phyloP scores from a whole-genome alignment of 495 filamentous ascomycete genomes.

The Talaromyces wortmannii region DNA sequence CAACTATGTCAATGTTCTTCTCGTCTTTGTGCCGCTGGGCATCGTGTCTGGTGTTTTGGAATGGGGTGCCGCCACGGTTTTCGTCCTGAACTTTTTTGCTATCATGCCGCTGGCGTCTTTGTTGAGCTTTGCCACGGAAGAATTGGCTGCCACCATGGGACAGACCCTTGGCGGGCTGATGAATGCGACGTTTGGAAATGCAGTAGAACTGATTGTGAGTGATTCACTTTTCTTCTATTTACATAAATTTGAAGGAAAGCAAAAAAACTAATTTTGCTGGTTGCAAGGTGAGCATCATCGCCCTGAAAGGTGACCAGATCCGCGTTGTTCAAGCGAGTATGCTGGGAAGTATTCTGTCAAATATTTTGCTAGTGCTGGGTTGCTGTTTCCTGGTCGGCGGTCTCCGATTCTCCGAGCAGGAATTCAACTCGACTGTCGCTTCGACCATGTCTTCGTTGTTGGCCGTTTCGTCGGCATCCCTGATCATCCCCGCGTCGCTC shows the following conservation, averaged over 20 bases:
- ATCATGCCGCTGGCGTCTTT: slow-evolving; percentile 91
- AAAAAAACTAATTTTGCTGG: not conserved
- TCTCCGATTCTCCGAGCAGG: slow-evolving; percentile 57
- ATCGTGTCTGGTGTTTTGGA: slow-evolving; percentile 67
- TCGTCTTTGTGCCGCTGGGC: slow-evolving; percentile 86
- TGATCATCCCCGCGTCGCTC: slow-evolving; percentile 86
- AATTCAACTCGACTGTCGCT: slow-evolving; percentile 80
- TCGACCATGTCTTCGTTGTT: slow-evolving; percentile 95
- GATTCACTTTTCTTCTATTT: not conserved
- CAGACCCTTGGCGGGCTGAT: slow-evolving; percentile 87
- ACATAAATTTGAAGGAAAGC: no score
- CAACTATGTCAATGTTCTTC: slow-evolving; percentile 78
- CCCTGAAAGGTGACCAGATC: slow-evolving; percentile 77
- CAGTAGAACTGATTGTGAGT: slow-evolving; percentile 93
- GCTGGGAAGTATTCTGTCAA: slow-evolving; percentile 94
- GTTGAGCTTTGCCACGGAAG: slow-evolving; percentile 92
- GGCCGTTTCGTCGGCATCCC: slow-evolving; percentile 81
- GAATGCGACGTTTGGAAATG: slow-evolving; percentile 97
- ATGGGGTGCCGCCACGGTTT: slow-evolving; percentile 72
- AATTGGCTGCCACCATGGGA: slow-evolving; percentile 75
- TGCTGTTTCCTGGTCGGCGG: slow-evolving; percentile 96
- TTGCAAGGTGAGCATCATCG: slow-evolving; percentile 83
- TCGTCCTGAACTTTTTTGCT: slow-evolving; percentile 88
- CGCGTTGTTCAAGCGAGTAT: slow-evolving; percentile 96
- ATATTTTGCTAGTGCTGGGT: slow-evolving; percentile 88